A percentile compares a stretch with the other conserved stretches of the same genome.
These are phyloP conservation scores for Alternaria sp. DNA, from an alignment of 2,329 filamentous ascomycete genomes.

Conservation along the genomic window DNA sequence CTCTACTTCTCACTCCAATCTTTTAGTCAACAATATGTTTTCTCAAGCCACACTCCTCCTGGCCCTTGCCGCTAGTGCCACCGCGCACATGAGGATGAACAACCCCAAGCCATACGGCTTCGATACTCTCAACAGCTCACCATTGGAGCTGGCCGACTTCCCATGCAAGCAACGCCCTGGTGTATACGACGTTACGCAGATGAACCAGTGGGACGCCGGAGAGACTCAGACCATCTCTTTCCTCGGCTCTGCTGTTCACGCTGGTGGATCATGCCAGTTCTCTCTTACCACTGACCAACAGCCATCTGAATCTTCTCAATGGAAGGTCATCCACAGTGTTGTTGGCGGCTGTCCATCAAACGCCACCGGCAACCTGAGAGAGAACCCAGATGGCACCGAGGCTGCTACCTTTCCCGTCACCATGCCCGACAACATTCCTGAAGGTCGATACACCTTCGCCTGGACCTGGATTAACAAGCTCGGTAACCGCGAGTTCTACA, in stretches of 20 bases:
- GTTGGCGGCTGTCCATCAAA: constrained; percentile 83
- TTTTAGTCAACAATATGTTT: too few relatives aligned
- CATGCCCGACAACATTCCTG: constrained; percentile 73
- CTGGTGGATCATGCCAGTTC: constrained; percentile 91
- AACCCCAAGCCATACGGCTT: constrained; percentile 63
- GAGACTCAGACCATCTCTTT: constrained; percentile 56
- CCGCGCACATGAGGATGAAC: constrained; percentile 72
- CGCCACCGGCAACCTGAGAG: constrained; percentile 58
- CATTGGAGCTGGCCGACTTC: constrained; percentile 71
- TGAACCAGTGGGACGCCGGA: constrained; percentile 62
- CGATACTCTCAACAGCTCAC: constrained; percentile 66
- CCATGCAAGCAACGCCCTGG: constrained; percentile 77
- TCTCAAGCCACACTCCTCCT: too few relatives aligned
- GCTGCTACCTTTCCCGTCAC: constrained; percentile 72
- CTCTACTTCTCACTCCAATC: constrained; percentile 27
- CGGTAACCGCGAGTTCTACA: constrained; percentile 96
- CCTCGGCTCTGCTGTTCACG: constrained; percentile 72
- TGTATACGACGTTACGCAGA: constrained; percentile 63
- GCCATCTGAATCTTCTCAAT: constrained; percentile 66
- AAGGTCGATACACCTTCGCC: constrained; percentile 79
- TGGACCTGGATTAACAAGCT: constrained; percentile 97
- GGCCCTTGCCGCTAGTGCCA: constrained; percentile 65
- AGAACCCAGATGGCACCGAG: too few relatives aligned
- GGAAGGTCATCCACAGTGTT: constrained; percentile 90
- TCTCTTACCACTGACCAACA: constrained; percentile 83